Evolutionary conservation across 1,139 yeast species (phyloP).

Genomic region (Geotrichum bryndzae): DNA sequence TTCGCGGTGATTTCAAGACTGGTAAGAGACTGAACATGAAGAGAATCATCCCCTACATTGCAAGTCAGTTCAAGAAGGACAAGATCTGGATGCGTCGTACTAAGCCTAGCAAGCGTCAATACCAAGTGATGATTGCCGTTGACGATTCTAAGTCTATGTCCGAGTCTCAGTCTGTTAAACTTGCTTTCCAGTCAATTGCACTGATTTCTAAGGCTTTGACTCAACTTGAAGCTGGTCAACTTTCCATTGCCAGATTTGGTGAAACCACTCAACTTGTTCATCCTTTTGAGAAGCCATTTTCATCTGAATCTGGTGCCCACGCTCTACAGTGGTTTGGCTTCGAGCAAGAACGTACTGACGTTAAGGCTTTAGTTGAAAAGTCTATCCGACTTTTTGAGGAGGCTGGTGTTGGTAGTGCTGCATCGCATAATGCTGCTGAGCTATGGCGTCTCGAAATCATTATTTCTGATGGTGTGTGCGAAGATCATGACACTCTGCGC

Average conservation of each 20-base stretch:
- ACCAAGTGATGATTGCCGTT: constrained; percentile 94
- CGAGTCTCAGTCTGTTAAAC: constrained; percentile 80
- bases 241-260: constrained; percentile 89
- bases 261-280: constrained; percentile 79
- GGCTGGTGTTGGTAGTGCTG: constrained; percentile 38
- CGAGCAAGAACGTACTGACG: constrained; percentile 83
- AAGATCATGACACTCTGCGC: constrained; percentile 78
- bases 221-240: constrained; percentile 89
- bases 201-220: constrained; percentile 90
- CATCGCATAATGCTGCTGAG: constrained; percentile 37
- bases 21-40: constrained; percentile 97
- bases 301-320: constrained; percentile 73
- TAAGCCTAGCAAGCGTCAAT: constrained; percentile 93
- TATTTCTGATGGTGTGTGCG: constrained; percentile 94
- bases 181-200: constrained; percentile 93
- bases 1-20: constrained; percentile 92
- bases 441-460: constrained; percentile 93
- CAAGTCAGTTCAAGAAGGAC: constrained; percentile 94
- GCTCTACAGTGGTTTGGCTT: constrained; percentile 88
- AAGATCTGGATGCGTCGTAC: constrained; percentile 98
- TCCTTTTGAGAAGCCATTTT: constrained; percentile 81
- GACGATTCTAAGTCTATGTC: constrained; percentile 98
- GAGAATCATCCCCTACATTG: constrained; percentile 94
- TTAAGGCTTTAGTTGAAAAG: constrained; percentile 61
- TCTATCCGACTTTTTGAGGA: constrained; percentile 71